Evolutionary conservation across 208 protist genomes (phyloP), one percentile per base, ranked within the genome.

Genomic region (Wallacemonas rigidus): DNA sequence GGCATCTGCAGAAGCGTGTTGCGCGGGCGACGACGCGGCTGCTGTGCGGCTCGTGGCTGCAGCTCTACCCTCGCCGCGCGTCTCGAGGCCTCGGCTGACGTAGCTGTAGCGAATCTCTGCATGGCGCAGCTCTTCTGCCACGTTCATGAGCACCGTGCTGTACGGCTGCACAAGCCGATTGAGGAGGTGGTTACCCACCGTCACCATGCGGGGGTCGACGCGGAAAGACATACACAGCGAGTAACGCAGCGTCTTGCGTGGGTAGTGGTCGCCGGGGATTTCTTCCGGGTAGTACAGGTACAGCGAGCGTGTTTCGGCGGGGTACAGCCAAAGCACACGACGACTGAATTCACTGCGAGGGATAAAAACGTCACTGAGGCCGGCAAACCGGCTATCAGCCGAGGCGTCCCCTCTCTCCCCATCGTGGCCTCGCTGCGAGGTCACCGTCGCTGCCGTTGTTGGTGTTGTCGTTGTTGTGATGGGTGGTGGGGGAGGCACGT

Each of bases 221-320:
- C 71, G 65, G 69, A 94, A 93, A 55, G 86, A 81, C 60, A 96
- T 83, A 72, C 91, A 93, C 41, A 96, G 69, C 8, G 89, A 87
- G 75, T 93, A 94, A 41, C 89, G 89, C 71, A 96, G 77, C 39
- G 88, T 93, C 61, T 96, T 91, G 38, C 91, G 82, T 64, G 85
- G 79, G 69, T 96, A 96, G 61, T 91, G 89, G 56, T 88, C 74
- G 5, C 91, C 91, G 0, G 89, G 75, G 53, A 96, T 91, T 58
- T 96, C 89, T 64, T 93, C 87, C 2, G 89, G 81, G 71, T 93
- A 93, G 71, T 93, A 94, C 39, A 96, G 78, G 64, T 87, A 90
- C 41, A 94, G 80, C 36, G 82, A 71, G 45, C 85, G 86, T 6
- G 82, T 86, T 56, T 93, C 86, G 11, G 91, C 89, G 9, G 81